These are phyloP conservation scores for Dicorynia guianensis DNA, from an alignment of 306 rosid genomes.

Conservation along the genomic window DNA sequence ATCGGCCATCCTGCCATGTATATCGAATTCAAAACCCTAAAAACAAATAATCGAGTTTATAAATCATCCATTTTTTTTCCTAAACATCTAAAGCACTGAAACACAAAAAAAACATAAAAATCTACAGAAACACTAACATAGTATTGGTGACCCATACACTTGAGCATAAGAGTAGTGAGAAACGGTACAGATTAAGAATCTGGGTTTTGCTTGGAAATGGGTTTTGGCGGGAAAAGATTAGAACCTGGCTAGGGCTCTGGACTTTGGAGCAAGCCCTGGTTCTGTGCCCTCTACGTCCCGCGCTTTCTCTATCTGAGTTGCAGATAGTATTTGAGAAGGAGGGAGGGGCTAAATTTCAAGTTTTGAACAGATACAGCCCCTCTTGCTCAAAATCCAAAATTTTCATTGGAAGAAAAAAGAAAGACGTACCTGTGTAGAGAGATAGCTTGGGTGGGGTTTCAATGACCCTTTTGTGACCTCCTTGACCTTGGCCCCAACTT, in stretches of 20 bases:
- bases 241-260: constrained; percentile 40
- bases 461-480: constrained; percentile 36
- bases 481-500: constrained; percentile 30
- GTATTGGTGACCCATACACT: background rate
- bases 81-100: background rate
- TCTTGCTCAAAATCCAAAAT: constrained; percentile 45
- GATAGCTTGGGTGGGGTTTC: background rate
- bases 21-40: constrained; percentile 57
- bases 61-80: constrained; percentile 13
- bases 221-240: constrained; percentile 63
- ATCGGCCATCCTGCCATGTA: constrained; percentile 65
- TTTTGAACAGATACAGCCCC: constrained; percentile 56
- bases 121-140: background rate
- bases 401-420: constrained; percentile 43
- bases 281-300: constrained; percentile 39
- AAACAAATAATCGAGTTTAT: constrained; percentile 27
- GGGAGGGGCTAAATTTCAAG: constrained; percentile 48
- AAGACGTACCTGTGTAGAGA: constrained; percentile 42
- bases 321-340: constrained; percentile 41
- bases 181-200: constrained; percentile 38
- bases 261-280: constrained; percentile 35
- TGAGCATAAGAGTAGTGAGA: background rate
- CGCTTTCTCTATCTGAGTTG: constrained; percentile 44
- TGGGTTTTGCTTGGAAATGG: constrained; percentile 42
- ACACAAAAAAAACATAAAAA: background rate